Evolutionary conservation across 441 rosid genomes (phyloP), one percentile per base, ranked within the genome.

Genomic region (Aquilaria agallochum): DNA sequence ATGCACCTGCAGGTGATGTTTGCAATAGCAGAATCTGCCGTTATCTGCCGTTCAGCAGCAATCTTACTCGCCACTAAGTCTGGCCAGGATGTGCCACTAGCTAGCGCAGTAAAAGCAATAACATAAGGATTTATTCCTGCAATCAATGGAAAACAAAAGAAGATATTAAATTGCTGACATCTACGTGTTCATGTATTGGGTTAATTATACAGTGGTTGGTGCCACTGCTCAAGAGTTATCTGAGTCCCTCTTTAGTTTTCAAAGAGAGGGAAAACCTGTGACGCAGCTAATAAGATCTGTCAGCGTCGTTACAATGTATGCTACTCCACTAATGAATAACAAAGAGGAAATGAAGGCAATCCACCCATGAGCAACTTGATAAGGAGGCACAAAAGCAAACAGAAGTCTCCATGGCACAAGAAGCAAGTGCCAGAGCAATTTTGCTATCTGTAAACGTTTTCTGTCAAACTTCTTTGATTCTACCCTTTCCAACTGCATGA

Each of bases 11-110:
- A 90, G 73, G 81, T 94, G 75, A 90, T 94, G 81, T 94, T 94
- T 50, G 98, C 96, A 56, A 94, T 90, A 60, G 97, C 97, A 53
- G 96, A 94, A 69, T 90, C 97, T 31, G 97, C 96, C 1, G 96
- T 90, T 20, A 74, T 65, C 75, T 90, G 97, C 59, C 96, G 83
- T 64, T 94, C 96, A 56, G 92, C 93, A n/a, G 97, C 98, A 58
- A 90, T 94, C 85, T 90, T 90, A 69, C 97, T 90, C 7, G 97
- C 97, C 65, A 94, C 95, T 65, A 94, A 75, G 71, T 94, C 98
- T 6, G 96, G 97, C 97, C 98, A 94, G 40, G 97, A 94, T 55
- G 98, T 87, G 71, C 97, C 97, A 70, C 68, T 47, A 33, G 97
- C 98, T 57, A 90, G 76, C 56, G 89, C 97, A 34, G 97, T 94